Conservation (phyloP, 2,329 filamentous ascomycete genomes). For the Lachnellula suecica region DNA sequence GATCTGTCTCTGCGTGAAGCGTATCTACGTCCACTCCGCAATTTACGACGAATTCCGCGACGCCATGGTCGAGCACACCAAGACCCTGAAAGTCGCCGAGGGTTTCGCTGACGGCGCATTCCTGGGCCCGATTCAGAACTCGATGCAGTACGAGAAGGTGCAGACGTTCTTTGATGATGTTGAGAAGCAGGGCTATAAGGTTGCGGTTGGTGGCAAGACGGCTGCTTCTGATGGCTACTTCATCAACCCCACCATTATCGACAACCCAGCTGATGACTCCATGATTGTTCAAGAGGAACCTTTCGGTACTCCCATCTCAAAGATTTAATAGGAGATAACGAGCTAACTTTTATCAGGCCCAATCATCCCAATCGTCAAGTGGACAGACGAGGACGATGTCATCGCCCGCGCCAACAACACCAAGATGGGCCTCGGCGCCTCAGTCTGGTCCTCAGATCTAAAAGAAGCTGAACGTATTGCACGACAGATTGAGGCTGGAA, state of each 20-base stretch:
- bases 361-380: slow-evolving; percentile 51
- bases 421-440: slow-evolving; percentile 61
- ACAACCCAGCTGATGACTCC: slow-evolving; percentile 54
- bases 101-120: slow-evolving; percentile 37
- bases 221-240: slow-evolving; percentile 47
- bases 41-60: slow-evolving; percentile 56
- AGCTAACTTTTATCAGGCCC: slow-evolving; percentile 53
- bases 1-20: slow-evolving; percentile 53
- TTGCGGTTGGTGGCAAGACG: slow-evolving; percentile 48
- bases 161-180: slow-evolving; percentile 54
- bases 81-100: slow-evolving; percentile 35
- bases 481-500: slow-evolving; percentile 53
- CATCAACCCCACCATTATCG: slow-evolving; percentile 57
- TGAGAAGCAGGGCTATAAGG: slow-evolving; percentile 49
- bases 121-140: slow-evolving; percentile 60
- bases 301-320: slow-evolving; percentile 41
- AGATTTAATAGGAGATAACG: neutral
- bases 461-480: slow-evolving; percentile 51
- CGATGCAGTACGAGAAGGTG: slow-evolving; percentile 61
- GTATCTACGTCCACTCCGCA: slow-evolving; percentile 58
- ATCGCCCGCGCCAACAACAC: slow-evolving; percentile 62
- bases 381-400: slow-evolving; percentile 57
- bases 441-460: slow-evolving; percentile 56
- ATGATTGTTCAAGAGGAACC: slow-evolving; percentile 57
- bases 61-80: slow-evolving; percentile 43